A percentile compares a stretch with the other conserved stretches of the same genome.
These are phyloP conservation scores for Phytophthora pini DNA, from an alignment of 352 stramenopile genomes.

Conservation along the genomic window DNA sequence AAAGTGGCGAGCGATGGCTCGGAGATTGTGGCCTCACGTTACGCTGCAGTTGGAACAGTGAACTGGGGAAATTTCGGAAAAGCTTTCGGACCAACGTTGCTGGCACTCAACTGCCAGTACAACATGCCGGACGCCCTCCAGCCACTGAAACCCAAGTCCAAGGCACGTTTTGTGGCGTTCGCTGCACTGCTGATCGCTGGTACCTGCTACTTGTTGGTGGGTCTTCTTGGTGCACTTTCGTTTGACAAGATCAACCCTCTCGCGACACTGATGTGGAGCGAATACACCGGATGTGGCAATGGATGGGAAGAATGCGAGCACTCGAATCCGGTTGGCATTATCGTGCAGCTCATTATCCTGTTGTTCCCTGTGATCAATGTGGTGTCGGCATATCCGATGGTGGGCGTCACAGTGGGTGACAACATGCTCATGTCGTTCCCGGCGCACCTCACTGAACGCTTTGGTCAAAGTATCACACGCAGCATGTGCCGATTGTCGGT, in stretches of 20 bases:
- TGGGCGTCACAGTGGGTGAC: constrained; percentile 83
- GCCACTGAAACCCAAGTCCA: constrained; percentile 73
- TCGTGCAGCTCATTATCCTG: constrained; percentile 82
- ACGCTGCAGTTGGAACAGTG: constrained; percentile 54
- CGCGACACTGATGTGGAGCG: constrained; percentile 81
- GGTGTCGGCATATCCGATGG: constrained; percentile 86
- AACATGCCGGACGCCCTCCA: constrained; percentile 88
- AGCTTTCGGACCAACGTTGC: constrained; percentile 78
- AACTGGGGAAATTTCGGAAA: constrained; percentile 87
- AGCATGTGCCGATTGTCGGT: constrained; percentile 74
- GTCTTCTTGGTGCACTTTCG: constrained; percentile 70
- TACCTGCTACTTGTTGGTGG: constrained; percentile 78
- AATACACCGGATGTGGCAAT: constrained; percentile 83
- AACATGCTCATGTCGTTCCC: constrained; percentile 89
- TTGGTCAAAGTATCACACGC: constrained; percentile 54
- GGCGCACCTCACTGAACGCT: constrained; percentile 53
- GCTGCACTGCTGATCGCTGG: constrained; percentile 67
- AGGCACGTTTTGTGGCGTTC: constrained; percentile 71
- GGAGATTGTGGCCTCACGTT: constrained; percentile 48
- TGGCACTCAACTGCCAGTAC: constrained; percentile 91
- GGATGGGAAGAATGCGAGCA: constrained; percentile 64
- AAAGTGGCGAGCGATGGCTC: constrained; percentile 72
- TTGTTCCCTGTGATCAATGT: constrained; percentile 89
- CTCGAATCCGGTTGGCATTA: constrained; percentile 55
- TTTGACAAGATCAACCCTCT: constrained; percentile 86